These are phyloP conservation scores for Acarospora socialis DNA, from an alignment of 2,329 filamentous ascomycete genomes.

Conservation along the genomic window DNA sequence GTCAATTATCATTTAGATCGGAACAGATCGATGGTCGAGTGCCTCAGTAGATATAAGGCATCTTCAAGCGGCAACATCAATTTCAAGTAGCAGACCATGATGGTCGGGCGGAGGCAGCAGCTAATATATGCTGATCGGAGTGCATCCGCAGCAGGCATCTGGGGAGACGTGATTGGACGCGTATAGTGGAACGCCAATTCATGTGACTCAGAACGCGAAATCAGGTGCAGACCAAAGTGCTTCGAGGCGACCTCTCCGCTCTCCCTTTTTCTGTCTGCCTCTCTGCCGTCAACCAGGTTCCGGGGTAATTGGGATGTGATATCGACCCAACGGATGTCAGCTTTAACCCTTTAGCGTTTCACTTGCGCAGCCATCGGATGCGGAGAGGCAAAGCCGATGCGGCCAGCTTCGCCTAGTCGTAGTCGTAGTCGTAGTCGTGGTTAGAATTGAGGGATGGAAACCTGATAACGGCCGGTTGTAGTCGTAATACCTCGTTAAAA, in stretches of 20 bases:
- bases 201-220: constrained; percentile 1
- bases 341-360: background rate
- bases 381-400: background rate
- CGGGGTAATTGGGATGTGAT: background rate
- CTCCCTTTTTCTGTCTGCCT: background rate
- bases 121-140: background rate
- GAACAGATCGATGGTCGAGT: background rate
- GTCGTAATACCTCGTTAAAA: background rate
- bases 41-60: constrained; percentile 1
- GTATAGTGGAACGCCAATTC: background rate
- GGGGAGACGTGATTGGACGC: background rate
- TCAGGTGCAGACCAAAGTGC: background rate
- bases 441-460: background rate
- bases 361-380: background rate
- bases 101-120: background rate
- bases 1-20: background rate
- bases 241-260: background rate
- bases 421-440: background rate
- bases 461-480: background rate
- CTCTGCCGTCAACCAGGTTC: too few relatives aligned
- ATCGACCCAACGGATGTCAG: background rate
- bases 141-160: constrained; percentile 1
- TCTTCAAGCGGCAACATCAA: background rate
- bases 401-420: background rate
- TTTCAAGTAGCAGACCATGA: background rate